Conservation (phyloP, 441 rosid genomes). For the Gossypium lobatum region DNA sequence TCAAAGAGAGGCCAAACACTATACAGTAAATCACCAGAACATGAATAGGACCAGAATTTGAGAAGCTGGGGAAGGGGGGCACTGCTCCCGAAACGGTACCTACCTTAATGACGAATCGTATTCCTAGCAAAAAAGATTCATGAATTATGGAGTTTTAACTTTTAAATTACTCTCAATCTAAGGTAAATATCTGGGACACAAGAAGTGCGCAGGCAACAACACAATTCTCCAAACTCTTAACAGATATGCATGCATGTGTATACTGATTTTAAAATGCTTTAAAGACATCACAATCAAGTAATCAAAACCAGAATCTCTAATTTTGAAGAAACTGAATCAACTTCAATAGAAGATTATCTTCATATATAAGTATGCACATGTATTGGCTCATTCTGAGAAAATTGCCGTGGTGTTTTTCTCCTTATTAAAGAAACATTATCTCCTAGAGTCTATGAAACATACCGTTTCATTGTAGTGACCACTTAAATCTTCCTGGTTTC, state of each 20-base stretch:
- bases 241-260: neutral
- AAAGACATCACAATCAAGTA: neutral
- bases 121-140: neutral
- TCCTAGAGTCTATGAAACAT: constrained; percentile 41
- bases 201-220: neutral
- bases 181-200: neutral
- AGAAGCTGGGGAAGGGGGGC: neutral
- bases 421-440: constrained; percentile 18
- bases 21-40: neutral
- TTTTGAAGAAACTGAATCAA: constrained; percentile 7
- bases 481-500: constrained; percentile 64
- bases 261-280: neutral
- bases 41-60: neutral
- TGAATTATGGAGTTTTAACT: neutral
- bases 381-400: constrained; percentile 17
- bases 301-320: neutral
- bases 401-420: constrained; percentile 14
- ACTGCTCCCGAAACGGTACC: neutral
- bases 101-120: neutral
- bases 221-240: neutral
- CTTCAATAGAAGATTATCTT: neutral
- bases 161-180: constrained; percentile 6
- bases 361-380: constrained; percentile 4
- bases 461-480: constrained; percentile 64
- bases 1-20: neutral